Conservation (phyloP, 2,329 filamentous ascomycete genomes). For the Gaeumannomyces sp. region DNA sequence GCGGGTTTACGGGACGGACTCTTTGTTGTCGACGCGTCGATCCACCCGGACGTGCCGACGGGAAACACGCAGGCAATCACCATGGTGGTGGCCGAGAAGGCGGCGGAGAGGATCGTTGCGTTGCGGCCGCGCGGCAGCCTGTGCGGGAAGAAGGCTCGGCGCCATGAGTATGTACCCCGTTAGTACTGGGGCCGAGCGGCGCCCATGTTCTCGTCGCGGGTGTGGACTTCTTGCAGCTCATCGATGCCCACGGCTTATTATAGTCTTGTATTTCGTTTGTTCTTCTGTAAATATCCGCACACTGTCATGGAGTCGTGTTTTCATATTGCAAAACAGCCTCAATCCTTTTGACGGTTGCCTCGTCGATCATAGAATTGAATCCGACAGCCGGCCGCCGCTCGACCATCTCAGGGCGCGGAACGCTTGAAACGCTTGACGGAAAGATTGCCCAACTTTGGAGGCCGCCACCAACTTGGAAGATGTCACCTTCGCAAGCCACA, state of each 20-base stretch:
- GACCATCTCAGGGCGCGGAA: too few relatives aligned
- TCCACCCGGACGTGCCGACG: constrained; percentile 63
- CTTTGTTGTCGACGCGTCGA: constrained; percentile 61
- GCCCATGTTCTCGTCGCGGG: not conserved
- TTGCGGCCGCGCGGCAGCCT: constrained; percentile 16
- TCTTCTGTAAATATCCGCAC: not conserved
- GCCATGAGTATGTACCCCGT: too few relatives aligned
- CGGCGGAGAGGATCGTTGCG: constrained; percentile 44
- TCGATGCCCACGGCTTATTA: too few relatives aligned
- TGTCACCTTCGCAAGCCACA: not conserved
- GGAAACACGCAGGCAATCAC: constrained; percentile 63
- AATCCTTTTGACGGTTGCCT: too few relatives aligned
- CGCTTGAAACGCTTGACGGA: too few relatives aligned
- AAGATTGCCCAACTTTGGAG: not conserved
- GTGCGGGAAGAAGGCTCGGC: not conserved
- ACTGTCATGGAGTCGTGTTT: too few relatives aligned
- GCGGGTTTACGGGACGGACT: constrained; percentile 62
- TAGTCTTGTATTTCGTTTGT: too few relatives aligned
- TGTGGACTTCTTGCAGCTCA: too few relatives aligned
- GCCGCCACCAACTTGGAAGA: not conserved
- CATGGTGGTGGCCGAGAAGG: constrained; percentile 58
- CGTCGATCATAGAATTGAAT: too few relatives aligned
- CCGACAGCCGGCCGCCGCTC: too few relatives aligned
- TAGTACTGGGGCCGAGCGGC: not conserved
- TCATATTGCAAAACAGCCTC: too few relatives aligned